These are phyloP conservation scores for Globisporangium carolinianum DNA, from an alignment of 352 stramenopile species.

Conservation along the genomic window DNA sequence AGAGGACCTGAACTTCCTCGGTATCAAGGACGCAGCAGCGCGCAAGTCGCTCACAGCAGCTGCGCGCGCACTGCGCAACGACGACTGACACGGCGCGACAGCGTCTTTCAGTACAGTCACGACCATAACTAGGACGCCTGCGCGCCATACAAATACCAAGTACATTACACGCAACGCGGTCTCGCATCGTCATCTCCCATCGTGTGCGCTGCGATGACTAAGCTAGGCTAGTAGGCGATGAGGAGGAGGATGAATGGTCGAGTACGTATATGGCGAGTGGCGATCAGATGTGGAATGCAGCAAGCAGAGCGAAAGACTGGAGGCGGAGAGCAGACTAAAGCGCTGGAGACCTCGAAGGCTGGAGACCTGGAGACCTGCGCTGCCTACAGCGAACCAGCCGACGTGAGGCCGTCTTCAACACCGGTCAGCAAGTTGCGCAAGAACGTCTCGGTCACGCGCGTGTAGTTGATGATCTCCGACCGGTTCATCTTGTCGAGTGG, in stretches of 20 bases:
- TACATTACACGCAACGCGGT: not conserved
- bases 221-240: not conserved
- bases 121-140: not conserved
- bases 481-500: conserved; percentile 90
- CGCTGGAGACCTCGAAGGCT: not conserved
- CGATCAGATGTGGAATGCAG: not conserved
- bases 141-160: conserved; percentile 4
- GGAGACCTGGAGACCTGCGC: not conserved
- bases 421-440: conserved; percentile 86
- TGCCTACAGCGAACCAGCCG: conserved; percentile 17
- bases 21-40: conserved; percentile 58
- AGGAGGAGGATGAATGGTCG: not conserved
- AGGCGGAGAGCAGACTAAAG: too few species aligned
- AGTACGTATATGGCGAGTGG: too few species aligned
- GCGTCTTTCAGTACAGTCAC: not conserved
- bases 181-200: not conserved
- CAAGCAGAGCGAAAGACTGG: not conserved
- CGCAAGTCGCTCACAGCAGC: conserved; percentile 57
- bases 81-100: conserved; percentile 17
- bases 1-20: conserved; percentile 82
- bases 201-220: not conserved
- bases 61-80: conserved; percentile 41
- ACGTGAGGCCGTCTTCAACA: conserved; percentile 86
- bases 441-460: conserved; percentile 90
- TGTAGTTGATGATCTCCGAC: conserved; percentile 93